Evolutionary conservation across 1,284 basidiomycete species (phyloP), one percentile per base, ranked within the genome.

Genomic region (Ganoderma lingzhi): DNA sequence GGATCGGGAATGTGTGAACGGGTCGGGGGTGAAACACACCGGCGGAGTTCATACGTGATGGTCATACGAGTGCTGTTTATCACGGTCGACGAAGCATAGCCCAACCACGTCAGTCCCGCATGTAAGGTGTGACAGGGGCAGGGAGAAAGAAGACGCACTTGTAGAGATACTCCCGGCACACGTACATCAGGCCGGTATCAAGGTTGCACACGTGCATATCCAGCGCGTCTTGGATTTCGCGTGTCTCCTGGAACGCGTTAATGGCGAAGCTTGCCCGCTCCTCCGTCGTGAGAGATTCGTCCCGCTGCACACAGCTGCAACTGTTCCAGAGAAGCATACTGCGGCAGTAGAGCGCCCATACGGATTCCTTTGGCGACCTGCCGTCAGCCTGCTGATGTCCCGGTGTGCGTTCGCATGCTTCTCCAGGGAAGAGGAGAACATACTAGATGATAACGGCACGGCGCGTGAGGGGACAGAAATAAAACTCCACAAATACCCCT

Each of bases 261-360:
- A 88, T 81, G 1, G 90, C 87, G 68, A 88, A 84, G 63, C 90
- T 88, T 0, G 88, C 85, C 60, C 86, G 85, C 35, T 88, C 85
- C 45, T 88, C 84, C 19, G 83, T 83, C 17, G 81, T 76, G 72
- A 83, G 82, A 0, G 79, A 73, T 23, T 81, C 80, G 65, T 82
- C 80, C 69, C 85, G 79, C 63, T 89, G 82, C 6, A 73, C 60
- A 30, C 85, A 85, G 69, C 85, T 83, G 74, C 88, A 90, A 75
- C 88, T 90, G 76, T 87, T 91, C 89, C 91, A 93, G 1, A 94
- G 82, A 14, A 94, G 84, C 90, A 93, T 91, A 76, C 88, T 88
- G 62, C 93, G 88, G 80, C 90, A 93, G 76, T 93, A 92, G 42
- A 94, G 82, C 0, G 91, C 92, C 91, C 92, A 93, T 3, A 94